Conservation (phyloP, 352 stramenopile species). For the Pythium brachiatum region DNA sequence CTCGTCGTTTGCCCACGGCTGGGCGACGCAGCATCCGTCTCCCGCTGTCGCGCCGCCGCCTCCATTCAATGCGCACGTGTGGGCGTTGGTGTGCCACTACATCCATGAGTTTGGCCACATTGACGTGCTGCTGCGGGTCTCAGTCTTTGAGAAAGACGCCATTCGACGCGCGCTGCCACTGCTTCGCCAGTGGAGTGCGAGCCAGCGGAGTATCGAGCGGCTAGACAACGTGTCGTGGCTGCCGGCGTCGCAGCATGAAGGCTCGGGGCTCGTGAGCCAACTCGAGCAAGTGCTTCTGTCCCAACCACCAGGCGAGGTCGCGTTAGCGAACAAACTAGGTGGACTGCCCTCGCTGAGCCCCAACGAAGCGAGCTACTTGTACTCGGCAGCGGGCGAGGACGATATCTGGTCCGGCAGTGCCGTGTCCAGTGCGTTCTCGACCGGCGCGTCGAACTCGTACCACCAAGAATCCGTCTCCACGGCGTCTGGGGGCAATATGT, state of each 20-base stretch:
- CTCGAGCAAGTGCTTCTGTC: conserved; percentile 52
- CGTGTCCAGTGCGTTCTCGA: conserved; percentile 21
- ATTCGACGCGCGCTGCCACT: conserved; percentile 46
- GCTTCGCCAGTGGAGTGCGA: conserved; percentile 55
- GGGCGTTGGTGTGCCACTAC: conserved; percentile 57
- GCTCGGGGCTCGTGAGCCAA: conserved; percentile 48
- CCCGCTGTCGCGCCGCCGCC: conserved; percentile 18
- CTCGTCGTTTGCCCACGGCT: conserved; percentile 32
- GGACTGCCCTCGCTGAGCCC: conserved; percentile 5
- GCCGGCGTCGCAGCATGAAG: conserved; percentile 48
- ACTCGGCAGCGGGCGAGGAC: conserved; percentile 16
- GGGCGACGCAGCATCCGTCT: conserved; percentile 28
- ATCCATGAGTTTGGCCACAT: conserved; percentile 48
- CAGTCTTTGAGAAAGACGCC: conserved; percentile 47
- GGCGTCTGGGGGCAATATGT: conserved; percentile 1
- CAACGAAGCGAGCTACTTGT: conserved; percentile 24
- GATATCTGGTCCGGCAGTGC: conserved; percentile 20
- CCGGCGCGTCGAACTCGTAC: conserved; percentile 11
- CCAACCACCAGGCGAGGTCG: conserved; percentile 14
- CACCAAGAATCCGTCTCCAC: conserved; percentile 23
- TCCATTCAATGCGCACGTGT: conserved; percentile 49
- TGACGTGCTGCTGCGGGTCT: conserved; percentile 33
- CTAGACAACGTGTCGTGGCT: conserved; percentile 41
- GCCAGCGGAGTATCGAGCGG: conserved; percentile 32
- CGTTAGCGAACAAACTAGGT: neutral